Evolutionary conservation across 1,139 yeast genomes (phyloP), one percentile per base, ranked within the genome.

Genomic region (Geotrichum histeridarum): DNA sequence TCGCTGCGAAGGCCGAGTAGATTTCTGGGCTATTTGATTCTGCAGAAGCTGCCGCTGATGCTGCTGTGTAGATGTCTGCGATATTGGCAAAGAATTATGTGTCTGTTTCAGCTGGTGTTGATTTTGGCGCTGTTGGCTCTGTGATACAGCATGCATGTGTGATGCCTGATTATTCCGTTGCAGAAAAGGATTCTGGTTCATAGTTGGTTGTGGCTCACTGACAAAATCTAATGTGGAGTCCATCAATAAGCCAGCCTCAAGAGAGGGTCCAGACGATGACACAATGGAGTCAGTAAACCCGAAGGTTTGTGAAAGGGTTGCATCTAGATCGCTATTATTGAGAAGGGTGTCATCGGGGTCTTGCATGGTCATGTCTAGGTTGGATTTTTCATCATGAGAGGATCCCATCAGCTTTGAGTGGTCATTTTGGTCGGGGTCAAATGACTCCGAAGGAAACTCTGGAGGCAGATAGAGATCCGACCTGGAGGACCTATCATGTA

Each of bases 91-190:
- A 22, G 44, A 22, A 5, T 33, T 11, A 3, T n/a, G 30, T 7
- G 31, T 57, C 48, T 42, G 58, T 47, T 22, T 44, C 43, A 17
- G 51, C 43, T 17, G 41, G 1, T 17, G 31, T 27, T 39, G 41
- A 15, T 48, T 12, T 22, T 22, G 46, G 33, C 35, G 32, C 14
- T 41, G 43, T 17, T 31, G 37, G 31, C 27, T n/a, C 17, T 37
- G 39, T n/a, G 18, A n/a, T 11, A 37, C 17, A n/a, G 39, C 15
- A 14, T 37, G 27, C 27, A 22, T 22, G 27, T 22, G 27, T 22
- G 5, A 22, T 22, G 27, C 27, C 27, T 22, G 27, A 5, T 22
- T 5, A 22, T 22, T 22, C 27, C 27, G 27, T 22, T 22, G 27
- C 27, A 22, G 27, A 22, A 22, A 22, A 5, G 27, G 27, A 22